Evolutionary conservation across 345 rosid genomes (phyloP).

Genomic region (Populus pruinosa): DNA sequence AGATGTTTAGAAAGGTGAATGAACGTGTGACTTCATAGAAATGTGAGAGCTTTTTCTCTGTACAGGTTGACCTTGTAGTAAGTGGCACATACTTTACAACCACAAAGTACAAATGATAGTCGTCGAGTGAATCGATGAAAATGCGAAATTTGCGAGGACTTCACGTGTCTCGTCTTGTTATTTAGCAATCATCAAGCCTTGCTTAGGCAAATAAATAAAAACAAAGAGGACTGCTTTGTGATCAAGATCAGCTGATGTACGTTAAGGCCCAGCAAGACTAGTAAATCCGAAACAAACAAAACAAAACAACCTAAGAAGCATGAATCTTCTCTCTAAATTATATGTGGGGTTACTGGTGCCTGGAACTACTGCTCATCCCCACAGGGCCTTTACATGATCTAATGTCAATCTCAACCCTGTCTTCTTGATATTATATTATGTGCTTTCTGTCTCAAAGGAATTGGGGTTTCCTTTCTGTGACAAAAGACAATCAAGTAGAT

Average conservation of each 20-base stretch:
- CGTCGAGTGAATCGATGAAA: constrained; percentile 43
- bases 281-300: not conserved
- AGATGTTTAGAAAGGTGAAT: not conserved
- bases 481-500: constrained; percentile 43
- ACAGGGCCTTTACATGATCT: constrained; percentile 12
- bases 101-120: constrained; percentile 43
- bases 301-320: constrained; percentile 15
- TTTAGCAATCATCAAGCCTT: constrained; percentile 39
- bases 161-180: constrained; percentile 32
- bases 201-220: constrained; percentile 6
- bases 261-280: too few species aligned
- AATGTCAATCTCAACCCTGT: constrained; percentile 27
- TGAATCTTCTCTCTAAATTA: constrained; percentile 5
- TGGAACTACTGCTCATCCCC: not conserved
- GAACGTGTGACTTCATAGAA: not conserved
- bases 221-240: not conserved
- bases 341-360: not conserved
- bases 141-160: not conserved
- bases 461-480: constrained; percentile 43
- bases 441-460: constrained; percentile 34
- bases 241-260: constrained; percentile 20
- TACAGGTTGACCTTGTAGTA: constrained; percentile 19
- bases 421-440: constrained; percentile 14
- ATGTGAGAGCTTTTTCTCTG: constrained; percentile 6
- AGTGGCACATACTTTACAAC: constrained; percentile 23